A percentile compares a stretch with the other conserved stretches of the same genome.
These are phyloP conservation scores for Cyamopsis tetragonoloba DNA, from an alignment of 306 rosid genomes.

Conservation along the genomic window DNA sequence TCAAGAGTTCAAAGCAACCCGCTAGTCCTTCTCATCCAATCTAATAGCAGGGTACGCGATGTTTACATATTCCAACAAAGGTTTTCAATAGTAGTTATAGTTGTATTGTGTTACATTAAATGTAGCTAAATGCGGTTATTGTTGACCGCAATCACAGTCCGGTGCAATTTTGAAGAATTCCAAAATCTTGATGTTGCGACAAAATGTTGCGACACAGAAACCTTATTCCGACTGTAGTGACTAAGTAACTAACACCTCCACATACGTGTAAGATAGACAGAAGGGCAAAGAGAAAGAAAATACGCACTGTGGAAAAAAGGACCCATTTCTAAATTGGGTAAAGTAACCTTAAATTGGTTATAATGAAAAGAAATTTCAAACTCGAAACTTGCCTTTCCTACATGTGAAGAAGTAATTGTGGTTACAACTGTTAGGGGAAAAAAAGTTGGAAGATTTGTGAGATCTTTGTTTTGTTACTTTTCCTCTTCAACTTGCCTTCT, in stretches of 20 bases:
- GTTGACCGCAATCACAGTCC: no score
- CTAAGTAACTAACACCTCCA: constrained; percentile 26
- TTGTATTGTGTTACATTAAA: no score
- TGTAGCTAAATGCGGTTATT: no score
- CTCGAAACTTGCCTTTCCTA: constrained; percentile 44
- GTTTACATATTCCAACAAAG: no score
- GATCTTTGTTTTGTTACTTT: constrained; percentile 75
- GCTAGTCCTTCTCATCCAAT: constrained; percentile 61
- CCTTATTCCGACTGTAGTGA: constrained; percentile 53
- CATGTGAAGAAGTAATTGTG: constrained; percentile 40
- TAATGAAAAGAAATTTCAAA: constrained; percentile 22
- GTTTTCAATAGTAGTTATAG: no score
- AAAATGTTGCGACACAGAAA: no score
- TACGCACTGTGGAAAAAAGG: constrained; percentile 30
- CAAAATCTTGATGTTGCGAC: no score
- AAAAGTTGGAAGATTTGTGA: constrained; percentile 70
- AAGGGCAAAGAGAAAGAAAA: constrained; percentile 32
- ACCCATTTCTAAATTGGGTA: constrained; percentile 50
- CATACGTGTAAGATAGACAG: constrained; percentile 47
- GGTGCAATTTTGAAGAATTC: no score
- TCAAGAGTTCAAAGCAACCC: constrained; percentile 35
- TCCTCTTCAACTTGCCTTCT: constrained; percentile 60
- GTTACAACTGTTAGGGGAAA: constrained; percentile 55
- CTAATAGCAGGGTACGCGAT: constrained; percentile 63
- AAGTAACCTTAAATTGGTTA: constrained; percentile 38